Percentiles rank a stretch among this genome's conserved stretches.
Conservation (phyloP, 2,329 filamentous ascomycete genomes). For the Aspergillus brasiliensis region DNA sequence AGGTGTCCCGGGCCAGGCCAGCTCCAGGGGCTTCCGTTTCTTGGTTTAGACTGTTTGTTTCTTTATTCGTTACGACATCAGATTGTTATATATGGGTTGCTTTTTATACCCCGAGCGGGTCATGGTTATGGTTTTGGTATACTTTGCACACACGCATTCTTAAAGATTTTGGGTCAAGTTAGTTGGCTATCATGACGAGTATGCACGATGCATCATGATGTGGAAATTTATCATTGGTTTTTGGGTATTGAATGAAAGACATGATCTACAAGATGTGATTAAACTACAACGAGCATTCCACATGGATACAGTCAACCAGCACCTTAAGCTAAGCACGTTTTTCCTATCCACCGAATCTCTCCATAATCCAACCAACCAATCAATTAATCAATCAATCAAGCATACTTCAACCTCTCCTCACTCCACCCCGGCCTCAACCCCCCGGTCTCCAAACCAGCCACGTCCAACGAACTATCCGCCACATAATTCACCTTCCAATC, state of each 20-base stretch:
- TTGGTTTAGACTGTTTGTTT: conserved; percentile 54
- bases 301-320: neutral
- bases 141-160: neutral
- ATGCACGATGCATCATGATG: neutral
- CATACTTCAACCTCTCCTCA: conserved; percentile 40
- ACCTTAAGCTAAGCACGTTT: neutral
- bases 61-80: too few species aligned
- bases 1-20: conserved; percentile 56
- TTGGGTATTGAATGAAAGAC: neutral
- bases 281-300: neutral
- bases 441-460: conserved; percentile 47
- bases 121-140: neutral
- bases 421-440: conserved; percentile 57
- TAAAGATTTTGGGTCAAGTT: neutral
- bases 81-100: neutral
- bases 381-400: conserved; percentile 15
- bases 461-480: conserved; percentile 56
- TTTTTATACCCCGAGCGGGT: neutral
- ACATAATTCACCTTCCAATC: conserved; percentile 58
- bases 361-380: neutral
- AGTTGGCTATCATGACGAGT: neutral
- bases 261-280: neutral
- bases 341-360: too few species aligned
- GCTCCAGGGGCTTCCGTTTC: conserved; percentile 67
- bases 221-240: neutral